phyloP scores from a whole-genome alignment of 2,329 filamentous ascomycete genomes.

The Cladobotryum protrusum region DNA sequence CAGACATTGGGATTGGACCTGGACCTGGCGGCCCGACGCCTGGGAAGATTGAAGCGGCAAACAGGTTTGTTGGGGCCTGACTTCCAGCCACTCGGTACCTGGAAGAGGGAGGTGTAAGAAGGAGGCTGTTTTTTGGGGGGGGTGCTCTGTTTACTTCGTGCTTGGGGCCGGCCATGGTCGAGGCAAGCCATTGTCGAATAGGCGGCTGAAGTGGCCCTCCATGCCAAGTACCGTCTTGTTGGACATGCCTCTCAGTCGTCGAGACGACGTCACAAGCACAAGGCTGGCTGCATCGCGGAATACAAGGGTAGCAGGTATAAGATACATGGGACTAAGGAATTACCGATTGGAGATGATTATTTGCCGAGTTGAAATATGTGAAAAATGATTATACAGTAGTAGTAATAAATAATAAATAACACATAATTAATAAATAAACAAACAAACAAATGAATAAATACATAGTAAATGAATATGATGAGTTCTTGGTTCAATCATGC shows the following conservation, averaged over 20 bases:
- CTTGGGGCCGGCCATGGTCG: conserved; percentile 1
- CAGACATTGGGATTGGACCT: conserved; percentile 4
- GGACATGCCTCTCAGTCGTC: conserved; percentile 14
- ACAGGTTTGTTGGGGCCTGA: conserved; percentile 8
- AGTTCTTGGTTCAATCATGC: too few relatives aligned
- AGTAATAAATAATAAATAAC: too few relatives aligned
- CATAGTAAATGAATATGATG: too few relatives aligned
- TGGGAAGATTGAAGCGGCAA: conserved; percentile 4
- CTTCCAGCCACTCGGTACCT: conserved; percentile 10
- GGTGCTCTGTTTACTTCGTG: not conserved
- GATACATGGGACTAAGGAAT: too few relatives aligned
- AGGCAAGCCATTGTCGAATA: conserved; percentile 30
- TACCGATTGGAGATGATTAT: too few relatives aligned
- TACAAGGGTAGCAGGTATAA: too few relatives aligned
- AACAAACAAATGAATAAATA: too few relatives aligned
- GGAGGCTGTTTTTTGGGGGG: too few relatives aligned
- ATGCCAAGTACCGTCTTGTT: conserved; percentile 20
- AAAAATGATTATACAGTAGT: too few relatives aligned
- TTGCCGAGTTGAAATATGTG: too few relatives aligned
- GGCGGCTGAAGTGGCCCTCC: conserved; percentile 21
- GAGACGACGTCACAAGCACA: conserved; percentile 10
- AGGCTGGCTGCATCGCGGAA: conserved; percentile 6
- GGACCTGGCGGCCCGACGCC: too few relatives aligned
- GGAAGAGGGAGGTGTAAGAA: conserved; percentile 4
- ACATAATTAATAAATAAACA: too few relatives aligned